Evolutionary conservation across 352 stramenopile genomes (phyloP).

Genomic region (Phytophthora pseudosyringae): DNA sequence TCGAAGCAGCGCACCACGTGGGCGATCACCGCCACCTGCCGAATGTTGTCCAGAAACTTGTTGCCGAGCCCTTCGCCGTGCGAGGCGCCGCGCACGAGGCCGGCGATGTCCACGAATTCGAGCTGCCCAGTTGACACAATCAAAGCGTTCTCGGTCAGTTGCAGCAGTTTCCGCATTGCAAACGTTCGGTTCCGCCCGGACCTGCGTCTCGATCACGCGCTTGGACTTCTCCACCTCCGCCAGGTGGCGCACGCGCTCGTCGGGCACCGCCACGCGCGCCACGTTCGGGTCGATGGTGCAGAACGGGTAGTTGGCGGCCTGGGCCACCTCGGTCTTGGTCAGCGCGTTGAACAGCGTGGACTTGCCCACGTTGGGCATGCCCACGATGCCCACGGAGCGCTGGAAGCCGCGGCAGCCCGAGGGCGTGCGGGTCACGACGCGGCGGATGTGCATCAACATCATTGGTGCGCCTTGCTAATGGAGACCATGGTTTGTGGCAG

Average conservation of each 20-base stretch:
- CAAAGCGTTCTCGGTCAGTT: constrained; percentile 16
- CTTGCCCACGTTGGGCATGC: constrained; percentile 91
- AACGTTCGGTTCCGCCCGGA: constrained; percentile 2
- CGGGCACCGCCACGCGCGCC: constrained; percentile 75
- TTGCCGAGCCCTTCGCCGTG: constrained; percentile 87
- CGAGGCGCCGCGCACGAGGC: constrained; percentile 81
- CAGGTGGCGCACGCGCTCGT: constrained; percentile 64
- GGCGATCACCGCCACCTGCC: constrained; percentile 80
- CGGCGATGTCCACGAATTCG: constrained; percentile 90
- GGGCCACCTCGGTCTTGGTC: constrained; percentile 84
- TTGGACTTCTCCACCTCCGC: constrained; percentile 81
- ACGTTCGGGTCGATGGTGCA: constrained; percentile 91
- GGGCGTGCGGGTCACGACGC: constrained; percentile 6
- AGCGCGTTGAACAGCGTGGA: constrained; percentile 91
- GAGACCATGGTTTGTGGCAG: constrained; percentile 11
- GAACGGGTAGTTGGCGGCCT: constrained; percentile 90
- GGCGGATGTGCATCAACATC: constrained; percentile 27
- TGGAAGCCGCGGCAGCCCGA: constrained; percentile 59
- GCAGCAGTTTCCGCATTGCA: constrained; percentile 10
- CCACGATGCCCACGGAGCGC: constrained; percentile 87
- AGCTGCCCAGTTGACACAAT: constrained; percentile 51
- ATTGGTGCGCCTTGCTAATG: constrained; percentile 2
- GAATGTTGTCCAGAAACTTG: constrained; percentile 90
- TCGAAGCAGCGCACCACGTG: constrained; percentile 98
- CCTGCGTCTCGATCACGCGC: constrained; percentile 73